Evolutionary conservation across 768 basidiomycete species (phyloP).

Genomic region (Porphyrellus cyaneotinctus): DNA sequence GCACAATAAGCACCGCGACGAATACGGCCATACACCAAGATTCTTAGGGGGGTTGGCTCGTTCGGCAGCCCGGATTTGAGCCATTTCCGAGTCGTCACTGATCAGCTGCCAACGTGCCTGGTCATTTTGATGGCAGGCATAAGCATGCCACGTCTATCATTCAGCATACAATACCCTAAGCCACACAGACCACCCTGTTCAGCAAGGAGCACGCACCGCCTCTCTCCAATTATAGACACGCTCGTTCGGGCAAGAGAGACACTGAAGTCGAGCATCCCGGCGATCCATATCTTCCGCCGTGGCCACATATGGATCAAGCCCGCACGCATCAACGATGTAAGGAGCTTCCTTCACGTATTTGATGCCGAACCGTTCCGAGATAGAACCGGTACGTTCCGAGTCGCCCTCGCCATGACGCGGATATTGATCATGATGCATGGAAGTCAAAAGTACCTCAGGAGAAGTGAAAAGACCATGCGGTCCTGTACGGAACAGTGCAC

Average conservation of each 20-base stretch:
- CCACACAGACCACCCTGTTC: not conserved
- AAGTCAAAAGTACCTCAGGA: not conserved
- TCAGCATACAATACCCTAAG: not conserved
- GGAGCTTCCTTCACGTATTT: not conserved
- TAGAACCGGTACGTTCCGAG: not conserved
- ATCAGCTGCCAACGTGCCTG: not conserved
- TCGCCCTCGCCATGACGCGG: not conserved
- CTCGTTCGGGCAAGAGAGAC: not conserved
- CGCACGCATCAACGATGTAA: constrained; percentile 9
- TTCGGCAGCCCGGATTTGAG: not conserved
- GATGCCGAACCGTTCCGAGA: not conserved
- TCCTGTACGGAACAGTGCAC: not conserved
- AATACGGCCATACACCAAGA: not conserved
- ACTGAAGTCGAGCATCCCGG: constrained; percentile 4
- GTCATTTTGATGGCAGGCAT: not conserved
- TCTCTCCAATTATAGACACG: not conserved
- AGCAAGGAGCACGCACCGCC: not conserved
- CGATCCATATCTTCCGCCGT: constrained; percentile 10
- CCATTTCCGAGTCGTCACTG: not conserved
- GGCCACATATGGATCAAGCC: constrained; percentile 13
- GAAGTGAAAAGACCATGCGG: not conserved
- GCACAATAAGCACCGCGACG: not conserved
- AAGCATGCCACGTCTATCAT: not conserved
- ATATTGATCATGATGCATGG: not conserved
- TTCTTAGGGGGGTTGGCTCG: no score